Evolutionary conservation across 169 alveolate genomes (phyloP), one percentile per base, ranked within the genome.

Genomic region (Babesia microti): DNA sequence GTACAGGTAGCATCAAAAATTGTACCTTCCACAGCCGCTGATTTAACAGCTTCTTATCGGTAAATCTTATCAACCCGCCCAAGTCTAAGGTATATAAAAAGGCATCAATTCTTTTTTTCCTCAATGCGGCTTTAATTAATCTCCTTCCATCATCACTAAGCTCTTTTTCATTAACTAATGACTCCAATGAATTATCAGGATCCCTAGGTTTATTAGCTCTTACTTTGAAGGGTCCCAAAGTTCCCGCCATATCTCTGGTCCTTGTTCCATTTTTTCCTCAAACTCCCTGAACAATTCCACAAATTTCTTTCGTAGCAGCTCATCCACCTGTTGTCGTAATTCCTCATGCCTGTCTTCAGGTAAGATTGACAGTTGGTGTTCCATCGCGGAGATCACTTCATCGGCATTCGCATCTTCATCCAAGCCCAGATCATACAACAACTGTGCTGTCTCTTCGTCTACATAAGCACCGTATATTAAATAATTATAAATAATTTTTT

Each of bases 151-250:
- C 14, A 29, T 29, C 4, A 43, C 35, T 36, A 36, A 18, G 17
- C 12, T 44, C 11, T 34, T 63, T 58, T 29, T 54, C 41, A 28
- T 41, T 41, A 14, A 36, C 48, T 15, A 53, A 49, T 1, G 27
- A 22, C n/a, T 7, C 40, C 14, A 22, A 29, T 14, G 12, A 14
- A 26, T 15, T 11, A 28, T 63, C 43, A 18, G 28, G 0, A 45
- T 19, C 4, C n/a, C n/a, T 0, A 5, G 4, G 7, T 12, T 14
- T 36, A 56, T n/a, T 2, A 22, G 12, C 0, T 12, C 49, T 9
- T 36, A 63, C 75, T 47, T 54, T 15, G 47, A 12, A 3, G 75
- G 75, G 27, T 48, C 51, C 75, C 75, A 63, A 26, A 33, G 55
- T 27, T 63, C 75, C 30, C 34, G 45, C 75, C 75, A 63, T 14